Evolutionary conservation across 106 monocot genomes (phyloP), one percentile per base, ranked within the genome.

Genomic region (Dendrobium huoshanense): DNA sequence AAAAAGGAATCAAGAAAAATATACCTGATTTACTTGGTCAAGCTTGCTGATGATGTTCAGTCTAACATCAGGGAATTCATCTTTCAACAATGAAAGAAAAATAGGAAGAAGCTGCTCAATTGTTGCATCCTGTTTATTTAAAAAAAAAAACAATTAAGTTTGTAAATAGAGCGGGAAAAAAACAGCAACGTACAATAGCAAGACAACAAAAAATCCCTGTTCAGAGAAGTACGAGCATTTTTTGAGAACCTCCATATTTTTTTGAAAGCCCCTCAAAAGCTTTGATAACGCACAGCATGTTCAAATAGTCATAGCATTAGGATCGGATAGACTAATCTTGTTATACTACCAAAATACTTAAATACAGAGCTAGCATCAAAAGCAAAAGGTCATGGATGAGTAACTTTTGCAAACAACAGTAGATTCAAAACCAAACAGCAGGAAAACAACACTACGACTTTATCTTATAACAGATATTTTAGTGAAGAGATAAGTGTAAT

Each of bases 1-100:
- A 51, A 25, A 79, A 17, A 22, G 37, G 54, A 31, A 20, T 8
- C 55, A 17, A 15, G 16, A 70, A 74, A 31, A 74, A 44, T 55
- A 55, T 55, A 96, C 96, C 91, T 96, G 96, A 85, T 96, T 96
- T 58, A 96, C 96, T 91, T 96, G 96, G 83, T 96, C 96, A 76
- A 96, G 92, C 77, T 96, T 96, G 88, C 96, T 96, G 73, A 96
- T 96, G 67, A 96, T 93, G 77, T 96, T 96, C 59, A 96, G 81
- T 20, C 96, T 89, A 64, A 96, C 96, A 90, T 96, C 96, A 79
- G 96, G 96, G 79, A 96, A 93, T 65, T 96, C 96, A 82, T 96
- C 96, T 82, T 96, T 96, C 54, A 96, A 83, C 61, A 96, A 76
- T 75, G 96, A 96, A 75, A 96, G 96, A 80, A 96, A 96, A 64